phyloP scores from a whole-genome alignment of 768 basidiomycete genomes.

The Auricularia sp. region DNA sequence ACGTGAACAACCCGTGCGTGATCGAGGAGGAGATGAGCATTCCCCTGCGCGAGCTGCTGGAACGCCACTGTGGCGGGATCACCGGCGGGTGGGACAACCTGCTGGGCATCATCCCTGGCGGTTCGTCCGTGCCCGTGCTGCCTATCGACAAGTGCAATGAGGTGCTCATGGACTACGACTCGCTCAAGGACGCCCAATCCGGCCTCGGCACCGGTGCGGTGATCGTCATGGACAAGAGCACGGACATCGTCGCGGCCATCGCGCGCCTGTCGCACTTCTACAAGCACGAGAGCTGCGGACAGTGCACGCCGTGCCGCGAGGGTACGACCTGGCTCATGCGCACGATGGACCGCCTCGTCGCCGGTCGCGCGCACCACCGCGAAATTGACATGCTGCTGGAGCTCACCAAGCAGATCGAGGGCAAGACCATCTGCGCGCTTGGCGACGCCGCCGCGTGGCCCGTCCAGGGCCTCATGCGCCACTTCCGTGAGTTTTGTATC shows the following conservation, averaged over 20 bases:
- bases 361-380: constrained; percentile 79
- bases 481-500: constrained; percentile 82
- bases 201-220: constrained; percentile 97
- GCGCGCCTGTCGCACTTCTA: constrained; percentile 94
- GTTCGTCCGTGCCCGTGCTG: constrained; percentile 87
- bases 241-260: constrained; percentile 89
- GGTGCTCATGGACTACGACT: constrained; percentile 98
- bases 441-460: constrained; percentile 99
- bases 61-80: constrained; percentile 96
- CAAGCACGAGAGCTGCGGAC: constrained; percentile 97
- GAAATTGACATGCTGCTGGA: constrained; percentile 99
- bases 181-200: constrained; percentile 90
- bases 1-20: constrained; percentile 96
- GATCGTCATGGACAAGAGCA: constrained; percentile 98
- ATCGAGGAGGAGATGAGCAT: constrained; percentile 99
- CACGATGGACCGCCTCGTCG: constrained; percentile 97
- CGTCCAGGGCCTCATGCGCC: constrained; percentile 93
- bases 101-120: constrained; percentile 93
- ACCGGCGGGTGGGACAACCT: constrained; percentile 94
- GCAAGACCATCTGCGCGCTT: constrained; percentile 92
- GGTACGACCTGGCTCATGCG: constrained; percentile 99
- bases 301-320: constrained; percentile 90
- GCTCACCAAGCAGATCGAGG: constrained; percentile 93
- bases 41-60: constrained; percentile 83
- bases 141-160: constrained; percentile 75